Base-by-base conservation (phyloP, 352 stramenopile genomes). In the Globisporangium paroecandrum region DNA sequence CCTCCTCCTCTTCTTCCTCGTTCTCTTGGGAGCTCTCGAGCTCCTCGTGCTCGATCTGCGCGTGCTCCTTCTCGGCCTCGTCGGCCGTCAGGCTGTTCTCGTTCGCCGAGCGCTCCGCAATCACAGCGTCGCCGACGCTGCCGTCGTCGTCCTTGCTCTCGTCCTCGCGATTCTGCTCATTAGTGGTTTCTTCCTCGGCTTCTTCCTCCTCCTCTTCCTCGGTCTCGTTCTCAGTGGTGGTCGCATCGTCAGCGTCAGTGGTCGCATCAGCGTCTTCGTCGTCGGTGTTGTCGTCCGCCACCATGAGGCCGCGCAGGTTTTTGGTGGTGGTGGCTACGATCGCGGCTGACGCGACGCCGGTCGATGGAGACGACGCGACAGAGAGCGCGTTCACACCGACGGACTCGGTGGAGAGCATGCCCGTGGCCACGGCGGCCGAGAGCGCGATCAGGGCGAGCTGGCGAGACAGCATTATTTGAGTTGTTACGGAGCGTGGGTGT, bases 391-490 rank as follows among this genome's bases (percentile, higher is more conserved):
- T 25, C 25, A 47, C 59, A n/a, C 41, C 59, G 2, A 27, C 59
- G 20, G 22, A 55, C 59, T 57, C 59, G 18, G 43, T 29, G 32
- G n/a, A n/a, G 2, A 65, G 59, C 25, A 46, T 18, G 43, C 43
- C 59, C 15, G 27, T 58, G 27, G 59, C 59, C 18, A 65, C 27
- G 12, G 64, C 64, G 38, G 64, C 64, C 22, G 64, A 63, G 36
- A 69, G 41, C 12, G 43, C 64, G 64, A 69, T 20, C 9, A 69
- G 32, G 8, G 22, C 20, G 38, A 69, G 41, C 41, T 69, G 59
- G 22, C 43, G 64, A 43, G 64, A 51, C 38, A 64, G 53, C 63
- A 68, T 68, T 59, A 32, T 13, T 32, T 1, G 53, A 36, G 53
- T 15, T 36, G 15, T 7, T 20, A n/a, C 6, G 41, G 7, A 47